Evolutionary conservation across 2,329 filamentous ascomycete genomes (phyloP).

Genomic region (Sporothrix luriei): DNA sequence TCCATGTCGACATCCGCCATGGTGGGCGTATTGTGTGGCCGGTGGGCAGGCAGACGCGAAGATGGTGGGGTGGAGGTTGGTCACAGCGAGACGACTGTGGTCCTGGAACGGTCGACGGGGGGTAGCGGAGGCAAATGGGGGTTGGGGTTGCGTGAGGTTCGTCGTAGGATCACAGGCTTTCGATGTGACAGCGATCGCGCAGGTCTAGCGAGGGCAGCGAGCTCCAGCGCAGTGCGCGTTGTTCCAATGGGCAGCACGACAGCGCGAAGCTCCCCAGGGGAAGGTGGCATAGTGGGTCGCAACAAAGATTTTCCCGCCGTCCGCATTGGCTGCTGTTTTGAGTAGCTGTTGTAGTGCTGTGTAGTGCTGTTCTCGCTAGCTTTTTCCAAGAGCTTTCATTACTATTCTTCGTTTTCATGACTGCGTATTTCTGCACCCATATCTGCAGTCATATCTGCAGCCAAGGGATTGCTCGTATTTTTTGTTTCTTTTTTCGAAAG

Average conservation of each 20-base stretch:
- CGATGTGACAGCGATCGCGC: neutral
- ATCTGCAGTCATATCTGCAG: no score
- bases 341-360: no score
- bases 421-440: no score
- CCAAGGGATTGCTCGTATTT: no score
- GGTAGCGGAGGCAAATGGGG: neutral
- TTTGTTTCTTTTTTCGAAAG: no score
- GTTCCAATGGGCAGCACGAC: neutral
- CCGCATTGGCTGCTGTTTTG: no score
- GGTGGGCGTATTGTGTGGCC: neutral
- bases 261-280: neutral
- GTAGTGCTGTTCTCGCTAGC: no score
- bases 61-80: neutral
- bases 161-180: no score
- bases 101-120: neutral
- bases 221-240: neutral
- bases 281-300: constrained; percentile 22
- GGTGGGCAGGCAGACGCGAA: no score
- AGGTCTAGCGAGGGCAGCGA: neutral
- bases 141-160: no score
- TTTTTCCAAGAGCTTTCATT: no score
- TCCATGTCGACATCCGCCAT: constrained; percentile 47
- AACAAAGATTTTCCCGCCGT: constrained; percentile 34
- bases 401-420: no score
- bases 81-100: neutral